A percentile compares a stretch with the other conserved stretches of the same genome.
Conservation (phyloP, 805 yeast species). For the Yueomyces sinensis region DNA sequence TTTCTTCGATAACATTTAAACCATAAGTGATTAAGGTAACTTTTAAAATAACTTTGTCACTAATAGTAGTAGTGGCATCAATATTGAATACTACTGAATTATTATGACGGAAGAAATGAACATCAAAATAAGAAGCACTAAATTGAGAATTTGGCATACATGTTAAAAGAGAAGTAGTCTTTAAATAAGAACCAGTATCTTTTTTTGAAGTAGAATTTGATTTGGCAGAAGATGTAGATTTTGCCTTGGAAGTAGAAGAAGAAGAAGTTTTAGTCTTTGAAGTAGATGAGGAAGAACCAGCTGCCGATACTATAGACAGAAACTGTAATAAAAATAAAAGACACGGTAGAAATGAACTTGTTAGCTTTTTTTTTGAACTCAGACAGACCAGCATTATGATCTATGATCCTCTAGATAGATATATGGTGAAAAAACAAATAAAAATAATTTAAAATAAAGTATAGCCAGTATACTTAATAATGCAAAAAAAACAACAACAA, state of each 20-base stretch:
- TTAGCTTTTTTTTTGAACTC: too few species aligned
- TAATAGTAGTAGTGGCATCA: slow-evolving; percentile 66
- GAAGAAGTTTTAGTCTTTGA: neutral
- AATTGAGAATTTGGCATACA: slow-evolving; percentile 87
- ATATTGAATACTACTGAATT: slow-evolving; percentile 50
- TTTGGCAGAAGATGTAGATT: neutral
- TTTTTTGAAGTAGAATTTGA: slow-evolving; percentile 1
- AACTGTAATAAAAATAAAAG: too few species aligned
- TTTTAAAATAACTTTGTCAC: slow-evolving; percentile 56
- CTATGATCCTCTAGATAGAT: too few species aligned
- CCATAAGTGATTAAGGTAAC: slow-evolving; percentile 72
- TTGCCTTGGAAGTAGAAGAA: neutral
- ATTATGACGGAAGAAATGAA: slow-evolving; percentile 55
- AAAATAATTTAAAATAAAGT: too few species aligned
- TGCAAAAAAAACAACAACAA: too few species aligned
- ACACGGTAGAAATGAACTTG: too few species aligned
- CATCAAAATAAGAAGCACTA: slow-evolving; percentile 74
- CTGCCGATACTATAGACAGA: too few species aligned
- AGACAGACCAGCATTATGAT: too few species aligned
- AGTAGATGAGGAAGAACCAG: too few species aligned
- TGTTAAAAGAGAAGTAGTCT: slow-evolving; percentile 63
- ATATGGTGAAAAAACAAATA: too few species aligned
- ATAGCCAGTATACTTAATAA: too few species aligned
- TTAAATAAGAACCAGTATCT: slow-evolving; percentile 16
- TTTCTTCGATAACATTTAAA: slow-evolving; percentile 40